Conservation (phyloP, 164 flowering plant genomes). For the Umbellularia californica region DNA sequence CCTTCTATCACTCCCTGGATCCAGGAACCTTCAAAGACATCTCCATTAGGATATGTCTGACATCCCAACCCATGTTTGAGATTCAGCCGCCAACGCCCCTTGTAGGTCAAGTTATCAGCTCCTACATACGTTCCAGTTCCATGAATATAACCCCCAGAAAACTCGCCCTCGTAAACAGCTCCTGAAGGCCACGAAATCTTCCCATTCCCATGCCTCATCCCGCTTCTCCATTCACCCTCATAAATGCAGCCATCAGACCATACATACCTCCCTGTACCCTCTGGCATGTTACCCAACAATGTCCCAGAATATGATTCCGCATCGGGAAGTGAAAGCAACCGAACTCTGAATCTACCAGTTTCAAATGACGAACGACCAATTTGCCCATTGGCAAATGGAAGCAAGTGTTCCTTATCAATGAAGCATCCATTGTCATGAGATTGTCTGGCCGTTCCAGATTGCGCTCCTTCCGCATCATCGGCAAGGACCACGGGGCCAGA, state of each 20-base stretch:
- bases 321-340: slow-evolving; percentile 59
- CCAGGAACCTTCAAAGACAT: slow-evolving; percentile 94
- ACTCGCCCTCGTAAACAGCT: slow-evolving; percentile 84
- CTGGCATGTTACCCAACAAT: slow-evolving; percentile 64
- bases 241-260: slow-evolving; percentile 86
- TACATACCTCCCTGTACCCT: slow-evolving; percentile 76
- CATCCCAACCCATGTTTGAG: slow-evolving; percentile 89
- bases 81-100: slow-evolving; percentile 84
- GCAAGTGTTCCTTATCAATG: slow-evolving; percentile 23
- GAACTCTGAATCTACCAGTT: slow-evolving; percentile 49
- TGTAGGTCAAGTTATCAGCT: slow-evolving; percentile 50
- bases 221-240: slow-evolving; percentile 92
- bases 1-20: slow-evolving; percentile 85
- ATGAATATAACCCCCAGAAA: slow-evolving; percentile 85
- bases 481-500: slow-evolving; percentile 72
- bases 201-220: slow-evolving; percentile 83
- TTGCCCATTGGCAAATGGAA: slow-evolving; percentile 47
- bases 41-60: slow-evolving; percentile 77
- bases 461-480: slow-evolving; percentile 37
- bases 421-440: slow-evolving; percentile 45
- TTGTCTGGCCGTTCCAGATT: slow-evolving; percentile 46
- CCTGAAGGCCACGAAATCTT: slow-evolving; percentile 77
- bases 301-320: slow-evolving; percentile 83
- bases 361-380: slow-evolving; percentile 35
- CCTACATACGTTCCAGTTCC: slow-evolving; percentile 69